These are phyloP conservation scores for Globisporangium yorkense DNA, from an alignment of 352 stramenopile genomes.

Conservation along the genomic window DNA sequence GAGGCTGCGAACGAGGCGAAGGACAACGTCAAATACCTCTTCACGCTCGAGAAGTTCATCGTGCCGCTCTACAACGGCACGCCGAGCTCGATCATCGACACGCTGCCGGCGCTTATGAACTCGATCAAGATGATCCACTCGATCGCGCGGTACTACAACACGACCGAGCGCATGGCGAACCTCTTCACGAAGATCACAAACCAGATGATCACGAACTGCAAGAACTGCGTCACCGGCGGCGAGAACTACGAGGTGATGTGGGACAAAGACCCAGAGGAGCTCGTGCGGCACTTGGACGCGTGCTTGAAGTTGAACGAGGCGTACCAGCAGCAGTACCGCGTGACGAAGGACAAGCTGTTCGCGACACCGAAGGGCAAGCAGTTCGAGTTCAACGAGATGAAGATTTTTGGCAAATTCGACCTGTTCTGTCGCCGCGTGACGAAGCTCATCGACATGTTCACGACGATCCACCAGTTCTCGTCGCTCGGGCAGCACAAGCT, in stretches of 20 bases:
- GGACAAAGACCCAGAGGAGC: slow-evolving; percentile 92
- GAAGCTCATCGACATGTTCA: slow-evolving; percentile 99
- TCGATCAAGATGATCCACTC: slow-evolving; percentile 99
- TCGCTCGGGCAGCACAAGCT: slow-evolving; percentile 90
- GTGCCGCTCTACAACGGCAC: slow-evolving; percentile 89
- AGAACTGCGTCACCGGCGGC: slow-evolving; percentile 88
- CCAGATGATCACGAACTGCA: slow-evolving; percentile 99
- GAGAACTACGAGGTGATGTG: slow-evolving; percentile 90
- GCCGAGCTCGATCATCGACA: slow-evolving; percentile 97
- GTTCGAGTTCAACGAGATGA: slow-evolving; percentile 98
- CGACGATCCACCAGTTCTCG: slow-evolving; percentile 96
- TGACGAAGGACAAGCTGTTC: slow-evolving; percentile 97
- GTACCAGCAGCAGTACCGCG: slow-evolving; percentile 97
- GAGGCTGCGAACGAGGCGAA: slow-evolving; percentile 98
- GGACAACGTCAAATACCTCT: slow-evolving; percentile 99
- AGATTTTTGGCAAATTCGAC: slow-evolving; percentile 99
- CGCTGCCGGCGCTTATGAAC: slow-evolving; percentile 97
- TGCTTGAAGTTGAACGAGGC: slow-evolving; percentile 98
- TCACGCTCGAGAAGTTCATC: slow-evolving; percentile 97
- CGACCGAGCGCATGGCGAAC: slow-evolving; percentile 95
- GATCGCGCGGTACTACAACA: slow-evolving; percentile 99
- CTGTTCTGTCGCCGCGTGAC: slow-evolving; percentile 96
- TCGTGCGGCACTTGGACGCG: slow-evolving; percentile 93
- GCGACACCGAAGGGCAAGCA: slow-evolving; percentile 95
- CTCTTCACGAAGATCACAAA: slow-evolving; percentile 98